These are phyloP conservation scores for Aspergillus intermedius DNA, from an alignment of 2,329 filamentous ascomycete genomes.

Conservation along the genomic window DNA sequence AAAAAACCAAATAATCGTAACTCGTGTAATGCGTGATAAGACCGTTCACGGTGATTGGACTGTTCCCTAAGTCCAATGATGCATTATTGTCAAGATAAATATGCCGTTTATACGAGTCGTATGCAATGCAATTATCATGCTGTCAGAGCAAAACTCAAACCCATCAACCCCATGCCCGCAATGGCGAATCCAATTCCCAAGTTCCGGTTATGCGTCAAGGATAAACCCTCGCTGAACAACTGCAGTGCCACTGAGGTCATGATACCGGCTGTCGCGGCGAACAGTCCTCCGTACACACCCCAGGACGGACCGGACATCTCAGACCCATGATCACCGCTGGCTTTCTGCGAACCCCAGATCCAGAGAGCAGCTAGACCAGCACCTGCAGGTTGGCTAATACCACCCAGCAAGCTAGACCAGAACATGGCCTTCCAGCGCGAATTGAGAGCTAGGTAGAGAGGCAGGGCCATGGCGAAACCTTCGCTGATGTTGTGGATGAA, in stretches of 20 bases:
- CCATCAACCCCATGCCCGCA: constrained; percentile 73
- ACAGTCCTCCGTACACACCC: constrained; percentile 57
- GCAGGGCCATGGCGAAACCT: constrained; percentile 88
- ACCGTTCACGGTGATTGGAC: neutral
- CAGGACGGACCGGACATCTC: constrained; percentile 41
- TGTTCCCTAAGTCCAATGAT: neutral
- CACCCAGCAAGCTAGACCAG: constrained; percentile 77
- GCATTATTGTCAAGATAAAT: neutral
- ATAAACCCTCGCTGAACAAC: constrained; percentile 78
- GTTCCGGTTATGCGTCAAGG: constrained; percentile 53
- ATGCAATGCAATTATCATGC: constrained; percentile 33
- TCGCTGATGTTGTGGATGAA: constrained; percentile 99
- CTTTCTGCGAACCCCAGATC: constrained; percentile 65
- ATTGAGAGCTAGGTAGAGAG: constrained; percentile 82
- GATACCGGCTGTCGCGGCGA: constrained; percentile 83
- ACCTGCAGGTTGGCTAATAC: constrained; percentile 78
- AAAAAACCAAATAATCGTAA: constrained; percentile 4
- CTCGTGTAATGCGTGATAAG: neutral
- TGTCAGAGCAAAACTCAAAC: constrained; percentile 78
- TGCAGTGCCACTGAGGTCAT: constrained; percentile 92
- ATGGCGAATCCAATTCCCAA: constrained; percentile 35
- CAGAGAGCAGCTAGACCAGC: constrained; percentile 77
- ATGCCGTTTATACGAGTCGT: neutral
- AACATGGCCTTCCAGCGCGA: constrained; percentile 75
- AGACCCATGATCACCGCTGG: constrained; percentile 24